phyloP scores from a whole-genome alignment of 352 stramenopile genomes.

The Phytophthora syringae region DNA sequence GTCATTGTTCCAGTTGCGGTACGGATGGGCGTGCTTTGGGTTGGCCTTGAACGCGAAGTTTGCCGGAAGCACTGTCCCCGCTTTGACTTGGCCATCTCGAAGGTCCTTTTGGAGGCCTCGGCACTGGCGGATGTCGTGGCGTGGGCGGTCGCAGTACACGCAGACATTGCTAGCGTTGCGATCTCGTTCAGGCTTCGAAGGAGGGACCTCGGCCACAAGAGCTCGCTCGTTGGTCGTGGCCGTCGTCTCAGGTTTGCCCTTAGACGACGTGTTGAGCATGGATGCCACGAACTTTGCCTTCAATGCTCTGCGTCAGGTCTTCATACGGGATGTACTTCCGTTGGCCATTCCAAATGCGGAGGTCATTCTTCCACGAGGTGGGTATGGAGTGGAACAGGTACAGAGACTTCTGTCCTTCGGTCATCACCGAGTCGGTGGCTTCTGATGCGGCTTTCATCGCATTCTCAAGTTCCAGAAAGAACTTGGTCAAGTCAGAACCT shows the following conservation, averaged over 20 bases:
- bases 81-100: constrained; percentile 4
- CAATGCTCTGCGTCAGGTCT: neutral
- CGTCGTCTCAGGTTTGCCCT: neutral
- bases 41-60: constrained; percentile 2
- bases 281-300: neutral
- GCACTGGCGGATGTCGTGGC: neutral
- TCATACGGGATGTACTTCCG: constrained; percentile 1
- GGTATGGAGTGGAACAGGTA: neutral
- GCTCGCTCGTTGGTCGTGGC: neutral
- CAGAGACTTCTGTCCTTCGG: neutral
- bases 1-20: neutral
- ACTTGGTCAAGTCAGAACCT: neutral
- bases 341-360: neutral
- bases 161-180: neutral
- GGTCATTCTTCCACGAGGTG: neutral
- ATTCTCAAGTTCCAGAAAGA: neutral
- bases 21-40: neutral
- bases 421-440: neutral
- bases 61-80: neutral
- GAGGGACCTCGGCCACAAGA: neutral
- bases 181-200: neutral
- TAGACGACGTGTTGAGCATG: neutral
- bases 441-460: neutral
- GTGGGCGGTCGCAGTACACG: neutral
- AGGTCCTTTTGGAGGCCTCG: neutral